These are phyloP conservation scores for Hygrocybe coccinea DNA, from an alignment of 768 basidiomycete genomes.

Conservation along the genomic window DNA sequence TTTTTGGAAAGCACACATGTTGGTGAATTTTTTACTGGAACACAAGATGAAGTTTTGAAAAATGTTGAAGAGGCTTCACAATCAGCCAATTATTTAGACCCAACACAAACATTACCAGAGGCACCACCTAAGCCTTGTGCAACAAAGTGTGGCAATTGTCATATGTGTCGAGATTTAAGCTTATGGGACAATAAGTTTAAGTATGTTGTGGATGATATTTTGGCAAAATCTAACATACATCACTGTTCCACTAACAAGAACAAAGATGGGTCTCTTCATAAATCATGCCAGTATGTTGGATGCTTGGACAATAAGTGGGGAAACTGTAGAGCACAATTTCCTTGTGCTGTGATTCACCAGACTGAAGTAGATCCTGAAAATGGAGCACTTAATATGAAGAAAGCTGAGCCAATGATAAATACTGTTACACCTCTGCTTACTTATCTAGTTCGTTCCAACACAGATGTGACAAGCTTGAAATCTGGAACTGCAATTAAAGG, in stretches of 20 bases:
- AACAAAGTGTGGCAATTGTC: constrained; percentile 8
- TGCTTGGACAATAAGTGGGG: no score
- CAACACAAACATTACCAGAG: constrained; percentile 20
- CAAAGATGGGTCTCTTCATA: no score
- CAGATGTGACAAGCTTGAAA: constrained; percentile 27
- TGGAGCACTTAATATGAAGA: constrained; percentile 29
- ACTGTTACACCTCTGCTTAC: not conserved
- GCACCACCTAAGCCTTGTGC: constrained; percentile 14
- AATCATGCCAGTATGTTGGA: no score
- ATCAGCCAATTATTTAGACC: constrained; percentile 17
- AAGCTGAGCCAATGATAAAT: constrained; percentile 21
- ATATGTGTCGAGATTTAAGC: constrained; percentile 29
- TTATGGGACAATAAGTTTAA: no score
- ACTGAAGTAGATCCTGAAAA: constrained; percentile 25
- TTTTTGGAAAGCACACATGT: constrained; percentile 31
- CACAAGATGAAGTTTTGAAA: constrained; percentile 13
- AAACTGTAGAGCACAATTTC: constrained; percentile 30
- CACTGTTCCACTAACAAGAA: no score
- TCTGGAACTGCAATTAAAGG: constrained; percentile 40
- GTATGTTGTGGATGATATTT: no score
- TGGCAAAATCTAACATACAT: no score
- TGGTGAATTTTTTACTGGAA: constrained; percentile 29
- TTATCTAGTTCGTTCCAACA: no score
- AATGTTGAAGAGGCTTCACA: not conserved
- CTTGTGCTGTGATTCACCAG: constrained; percentile 13